Evolutionary conservation across 306 rosid genomes (phyloP).

Genomic region (Gleditsia sinensis): DNA sequence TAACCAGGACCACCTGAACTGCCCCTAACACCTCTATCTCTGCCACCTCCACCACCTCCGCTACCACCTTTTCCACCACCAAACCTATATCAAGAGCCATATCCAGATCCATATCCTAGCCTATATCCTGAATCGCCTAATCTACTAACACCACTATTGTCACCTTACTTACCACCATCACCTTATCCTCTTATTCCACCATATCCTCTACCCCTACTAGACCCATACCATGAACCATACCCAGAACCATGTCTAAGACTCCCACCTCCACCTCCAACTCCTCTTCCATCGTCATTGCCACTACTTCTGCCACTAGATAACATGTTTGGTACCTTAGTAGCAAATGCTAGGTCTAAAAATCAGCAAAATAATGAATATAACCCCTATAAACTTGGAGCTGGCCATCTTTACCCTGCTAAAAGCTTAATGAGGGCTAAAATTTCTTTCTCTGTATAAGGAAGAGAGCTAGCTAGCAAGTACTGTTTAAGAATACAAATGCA

Average conservation of each 20-base stretch:
- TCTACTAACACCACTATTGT: too few species aligned
- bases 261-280: neutral
- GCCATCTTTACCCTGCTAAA: constrained; percentile 35
- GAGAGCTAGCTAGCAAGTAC: neutral
- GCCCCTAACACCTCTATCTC: constrained; percentile 27
- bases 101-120: neutral
- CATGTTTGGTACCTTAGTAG: constrained; percentile 33
- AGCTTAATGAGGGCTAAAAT: neutral
- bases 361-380: constrained; percentile 48
- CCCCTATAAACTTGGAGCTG: constrained; percentile 41
- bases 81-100: too few species aligned
- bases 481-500: neutral
- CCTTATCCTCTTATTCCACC: neutral
- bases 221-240: neutral
- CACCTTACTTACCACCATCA: neutral
- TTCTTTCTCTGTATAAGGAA: neutral
- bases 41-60: constrained; percentile 5
- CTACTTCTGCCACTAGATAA: neutral
- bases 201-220: neutral
- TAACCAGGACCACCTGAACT: too few species aligned
- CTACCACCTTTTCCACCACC: constrained; percentile 9
- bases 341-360: constrained; percentile 47
- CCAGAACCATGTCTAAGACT: neutral
- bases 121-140: neutral
- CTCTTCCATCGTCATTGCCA: neutral